Evolutionary conservation across 2,329 filamentous ascomycete genomes (phyloP), one percentile per base, ranked within the genome.

Genomic region (Alternaria panax): DNA sequence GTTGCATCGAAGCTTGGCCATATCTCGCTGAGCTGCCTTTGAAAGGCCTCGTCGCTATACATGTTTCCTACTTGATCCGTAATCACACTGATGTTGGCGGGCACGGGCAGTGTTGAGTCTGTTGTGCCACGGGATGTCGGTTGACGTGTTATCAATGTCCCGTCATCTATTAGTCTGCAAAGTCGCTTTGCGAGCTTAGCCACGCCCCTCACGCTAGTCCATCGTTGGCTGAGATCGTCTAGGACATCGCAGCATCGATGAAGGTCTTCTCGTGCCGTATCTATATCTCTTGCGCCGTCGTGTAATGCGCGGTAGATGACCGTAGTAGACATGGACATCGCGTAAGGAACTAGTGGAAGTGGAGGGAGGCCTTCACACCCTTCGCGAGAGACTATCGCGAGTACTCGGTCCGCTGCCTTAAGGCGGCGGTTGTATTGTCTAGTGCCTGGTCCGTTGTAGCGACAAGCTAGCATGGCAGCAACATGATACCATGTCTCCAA

Each of bases 401-500:
- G 53, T 7, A 56, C 36, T 20, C 24, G 46, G 2, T 56, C 34
- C 27, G 53, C 53, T 12, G 53, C 51, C 3, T 3, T 2, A 5
- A 51, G 45, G 1, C 53, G 43, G 2, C 53, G 22, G 2, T 14
- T 42, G 28, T 56, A 56, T 36, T 50, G 53, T 22, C 27, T 20
- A 16, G 45, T 56, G 11, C 14, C n/a, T 4, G 53, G 53, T 7
- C 53, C 53, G 7, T 45, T 56, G 7, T 56, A 56, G 36, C 53
- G 53, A 42, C 53, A 56, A 7, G 53, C 51, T 14, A 56, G 22
- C 53, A 56, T 56, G 8, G 43, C 45, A 9, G 53, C 53, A n/a
- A 51, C 53, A 43, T 56, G 36, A 40, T 56, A 56, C 53, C 53
- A 56, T 43, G 28, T 51, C 11, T 56, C 53, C 27, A 56, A 5